Percentiles rank a stretch among this genome's conserved stretches.
phyloP scores from a whole-genome alignment of 805 yeast genomes.

The Tetrapisispora arboricola region DNA sequence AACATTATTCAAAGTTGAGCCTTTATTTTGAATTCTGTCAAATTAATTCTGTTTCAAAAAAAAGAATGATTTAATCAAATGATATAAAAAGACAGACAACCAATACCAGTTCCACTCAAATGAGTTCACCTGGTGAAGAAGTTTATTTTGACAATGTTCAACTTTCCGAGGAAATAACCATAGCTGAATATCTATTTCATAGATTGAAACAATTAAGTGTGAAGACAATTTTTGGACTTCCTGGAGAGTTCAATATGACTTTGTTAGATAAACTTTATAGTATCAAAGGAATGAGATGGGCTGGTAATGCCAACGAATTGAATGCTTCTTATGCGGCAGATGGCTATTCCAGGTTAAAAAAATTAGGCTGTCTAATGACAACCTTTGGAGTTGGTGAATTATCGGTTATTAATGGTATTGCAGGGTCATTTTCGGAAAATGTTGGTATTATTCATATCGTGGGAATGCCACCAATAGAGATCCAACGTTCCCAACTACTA shows the following conservation, averaged over 20 bases:
- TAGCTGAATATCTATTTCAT: constrained; percentile 57
- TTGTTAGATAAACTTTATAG: constrained; percentile 56
- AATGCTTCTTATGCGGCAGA: constrained; percentile 88
- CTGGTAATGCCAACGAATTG: constrained; percentile 80
- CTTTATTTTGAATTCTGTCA: too few relatives aligned
- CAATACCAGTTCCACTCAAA: background rate
- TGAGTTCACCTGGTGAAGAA: background rate
- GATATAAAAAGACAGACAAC: too few relatives aligned
- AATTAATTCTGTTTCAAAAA: too few relatives aligned
- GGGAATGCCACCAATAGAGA: constrained; percentile 53
- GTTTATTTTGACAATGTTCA: constrained; percentile 7
- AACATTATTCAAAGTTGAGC: too few relatives aligned
- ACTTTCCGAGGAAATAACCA: constrained; percentile 29
- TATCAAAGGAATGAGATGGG: constrained; percentile 47
- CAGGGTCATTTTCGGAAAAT: constrained; percentile 76
- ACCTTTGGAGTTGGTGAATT: constrained; percentile 90
- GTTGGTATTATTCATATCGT: constrained; percentile 79
- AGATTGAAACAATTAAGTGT: constrained; percentile 44
- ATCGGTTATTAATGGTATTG: constrained; percentile 72
- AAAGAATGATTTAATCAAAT: too few relatives aligned
- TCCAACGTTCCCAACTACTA: constrained; percentile 36
- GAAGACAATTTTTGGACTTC: constrained; percentile 58
- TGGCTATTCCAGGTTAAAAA: constrained; percentile 59
- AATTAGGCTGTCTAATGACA: constrained; percentile 30
- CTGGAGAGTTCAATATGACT: constrained; percentile 62